Base-by-base conservation (phyloP, 768 basidiomycete genomes). In the Lactarius hengduanensis region DNA sequence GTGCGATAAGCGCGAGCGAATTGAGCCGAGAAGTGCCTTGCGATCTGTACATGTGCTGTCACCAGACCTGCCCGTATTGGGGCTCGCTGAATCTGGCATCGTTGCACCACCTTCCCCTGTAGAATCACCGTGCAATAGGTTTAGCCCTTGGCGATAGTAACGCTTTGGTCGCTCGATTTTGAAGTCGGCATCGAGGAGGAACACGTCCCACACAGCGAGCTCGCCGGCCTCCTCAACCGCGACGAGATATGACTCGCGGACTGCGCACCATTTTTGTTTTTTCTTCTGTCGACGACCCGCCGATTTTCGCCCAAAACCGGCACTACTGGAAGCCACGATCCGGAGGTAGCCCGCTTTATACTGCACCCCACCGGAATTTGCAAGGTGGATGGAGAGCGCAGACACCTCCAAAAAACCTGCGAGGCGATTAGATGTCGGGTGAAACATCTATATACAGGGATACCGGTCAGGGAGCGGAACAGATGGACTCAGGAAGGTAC, bases 331-430 rank as follows among this genome's bases (percentile, higher is more conserved):
- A 1, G 82, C 75, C 66, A 87, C 83, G 15, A 91, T 80, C 70
- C 80, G 79, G 20, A 99, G 78, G 73, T 85, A 90, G 1, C 97
- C 96, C 9, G 91, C 95, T 77, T 99, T 99, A 70, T 90, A 90
- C 73, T 98, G 96, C 28, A 84, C 78, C 7, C 95, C 94, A 11
- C 95, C 96, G 1, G 86, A 83, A 60, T 83, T 83, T 0, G 95
- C 92, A 22, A 95, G 83, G 11, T 85, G 74, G 65, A 98, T 85
- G 10, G 90, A 96, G 32, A 98, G 79, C 1, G 96, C 88, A 54
- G 92, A 95, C 54, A 98, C 83, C 76, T 99, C 97, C 57, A 99
- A 83, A 77, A 98, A 99, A 6, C 88, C 88, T 50, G 89, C 87
- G 0, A 99, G 78, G 40, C 96, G 86, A 73, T 98, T 98, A 1